Evolutionary conservation across 306 rosid species (phyloP).

Genomic region (Mimosa pudica): DNA sequence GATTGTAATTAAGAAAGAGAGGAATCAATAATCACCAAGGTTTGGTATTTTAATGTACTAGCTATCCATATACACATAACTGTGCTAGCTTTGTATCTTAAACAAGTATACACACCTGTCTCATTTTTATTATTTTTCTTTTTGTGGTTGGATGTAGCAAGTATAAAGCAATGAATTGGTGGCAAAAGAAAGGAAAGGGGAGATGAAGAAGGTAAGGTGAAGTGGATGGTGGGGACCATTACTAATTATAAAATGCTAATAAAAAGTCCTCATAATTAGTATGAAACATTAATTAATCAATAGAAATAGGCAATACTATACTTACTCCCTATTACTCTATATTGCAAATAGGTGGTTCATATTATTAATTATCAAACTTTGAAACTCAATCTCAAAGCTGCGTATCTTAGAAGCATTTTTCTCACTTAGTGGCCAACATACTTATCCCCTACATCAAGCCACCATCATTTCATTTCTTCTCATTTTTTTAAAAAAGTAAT

Average conservation of each 20-base stretch:
- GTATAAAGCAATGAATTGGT: background rate
- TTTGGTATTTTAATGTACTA: conserved; percentile 35
- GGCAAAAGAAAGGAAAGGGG: background rate
- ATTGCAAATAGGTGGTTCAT: background rate
- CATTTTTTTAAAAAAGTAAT: background rate
- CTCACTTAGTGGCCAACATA: conserved; percentile 40
- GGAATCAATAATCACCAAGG: conserved; percentile 37
- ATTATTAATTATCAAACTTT: background rate
- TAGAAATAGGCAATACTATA: background rate
- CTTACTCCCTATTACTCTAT: background rate
- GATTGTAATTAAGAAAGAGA: conserved; percentile 37
- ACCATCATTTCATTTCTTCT: conserved; percentile 53
- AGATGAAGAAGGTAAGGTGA: conserved; percentile 26
- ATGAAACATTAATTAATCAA: conserved; percentile 14
- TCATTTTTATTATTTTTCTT: background rate
- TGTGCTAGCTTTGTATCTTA: background rate
- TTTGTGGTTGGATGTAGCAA: background rate
- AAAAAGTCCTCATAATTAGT: background rate
- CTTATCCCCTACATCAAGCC: conserved; percentile 71
- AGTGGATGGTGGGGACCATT: conserved; percentile 33
- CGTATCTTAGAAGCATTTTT: conserved; percentile 53
- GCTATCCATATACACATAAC: conserved; percentile 1
- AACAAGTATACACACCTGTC: background rate
- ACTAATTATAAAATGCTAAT: conserved; percentile 28
- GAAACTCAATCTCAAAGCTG: conserved; percentile 40